These are phyloP conservation scores for Agaricus blazei DNA, from an alignment of 768 basidiomycete genomes.

Conservation along the genomic window DNA sequence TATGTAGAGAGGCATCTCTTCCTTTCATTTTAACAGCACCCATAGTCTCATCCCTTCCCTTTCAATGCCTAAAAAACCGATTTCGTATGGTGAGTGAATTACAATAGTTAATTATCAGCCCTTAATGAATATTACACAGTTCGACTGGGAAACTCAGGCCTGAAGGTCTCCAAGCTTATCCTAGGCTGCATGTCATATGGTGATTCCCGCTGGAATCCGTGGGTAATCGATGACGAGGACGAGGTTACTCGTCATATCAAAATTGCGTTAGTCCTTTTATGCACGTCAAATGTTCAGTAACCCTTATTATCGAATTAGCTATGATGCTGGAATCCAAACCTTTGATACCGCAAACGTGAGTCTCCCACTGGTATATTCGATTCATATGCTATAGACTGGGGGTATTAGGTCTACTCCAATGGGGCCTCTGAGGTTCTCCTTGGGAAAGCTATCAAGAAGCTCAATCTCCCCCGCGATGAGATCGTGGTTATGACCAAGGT, in stretches of 20 bases:
- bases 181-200: constrained; percentile 64
- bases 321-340: constrained; percentile 59
- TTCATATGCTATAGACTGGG: neutral
- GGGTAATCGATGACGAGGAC: constrained; percentile 44
- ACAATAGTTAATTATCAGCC: neutral
- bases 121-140: constrained; percentile 22
- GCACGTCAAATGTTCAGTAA: too few relatives aligned
- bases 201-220: constrained; percentile 42
- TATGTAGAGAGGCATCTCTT: too few relatives aligned
- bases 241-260: constrained; percentile 43
- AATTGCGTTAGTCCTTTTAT: constrained; percentile 4
- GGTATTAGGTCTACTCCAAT: constrained; percentile 55
- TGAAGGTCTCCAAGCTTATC: constrained; percentile 62
- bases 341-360: constrained; percentile 53
- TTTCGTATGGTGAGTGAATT: neutral
- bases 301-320: constrained; percentile 23
- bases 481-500: constrained; percentile 83
- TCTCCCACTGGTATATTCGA: neutral
- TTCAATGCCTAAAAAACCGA: neutral
- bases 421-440: constrained; percentile 62
- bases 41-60: neutral
- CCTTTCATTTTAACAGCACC: too few relatives aligned
- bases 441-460: constrained; percentile 67
- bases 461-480: constrained; percentile 64
- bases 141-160: constrained; percentile 45